Percentiles rank a stretch among this genome's conserved stretches.
Evolutionary conservation across 1,284 basidiomycete genomes (phyloP).

Genomic region (Farysia itapuensis): DNA sequence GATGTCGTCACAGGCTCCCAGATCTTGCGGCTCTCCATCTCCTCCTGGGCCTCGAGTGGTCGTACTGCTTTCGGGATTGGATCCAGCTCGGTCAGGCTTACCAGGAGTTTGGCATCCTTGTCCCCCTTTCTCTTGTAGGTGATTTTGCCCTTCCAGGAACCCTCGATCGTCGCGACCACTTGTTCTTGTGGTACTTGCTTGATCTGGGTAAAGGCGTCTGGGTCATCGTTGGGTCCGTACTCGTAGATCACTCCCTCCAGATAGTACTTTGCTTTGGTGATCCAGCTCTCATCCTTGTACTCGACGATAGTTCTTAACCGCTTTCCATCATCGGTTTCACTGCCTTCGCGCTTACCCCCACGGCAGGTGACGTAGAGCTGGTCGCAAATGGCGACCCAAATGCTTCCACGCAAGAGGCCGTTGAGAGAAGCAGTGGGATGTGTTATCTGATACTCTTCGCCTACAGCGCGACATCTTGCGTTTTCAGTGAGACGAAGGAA

Average conservation of each 20-base stretch:
- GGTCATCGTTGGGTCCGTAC: conserved; percentile 68
- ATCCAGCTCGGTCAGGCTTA: conserved; percentile 75
- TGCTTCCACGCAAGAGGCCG: conserved; percentile 82
- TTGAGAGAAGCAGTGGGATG: conserved; percentile 89
- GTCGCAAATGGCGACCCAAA: conserved; percentile 84
- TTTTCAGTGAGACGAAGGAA: conserved; percentile 62
- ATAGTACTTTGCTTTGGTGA: conserved; percentile 82
- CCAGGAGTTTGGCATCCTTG: conserved; percentile 70
- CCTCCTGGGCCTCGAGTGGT: conserved; percentile 75
- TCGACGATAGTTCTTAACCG: conserved; percentile 80
- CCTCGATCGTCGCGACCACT: conserved; percentile 80
- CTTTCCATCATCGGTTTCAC: conserved; percentile 33
- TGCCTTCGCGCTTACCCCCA: conserved; percentile 66
- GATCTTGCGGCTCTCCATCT: conserved; percentile 79
- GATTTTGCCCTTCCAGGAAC: conserved; percentile 81
- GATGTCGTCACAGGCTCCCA: conserved; percentile 76
- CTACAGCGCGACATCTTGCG: conserved; percentile 32
- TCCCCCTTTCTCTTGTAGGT: conserved; percentile 75
- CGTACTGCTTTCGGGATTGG: conserved; percentile 83
- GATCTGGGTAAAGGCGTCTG: conserved; percentile 73
- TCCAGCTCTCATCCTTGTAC: conserved; percentile 98
- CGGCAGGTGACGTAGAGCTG: conserved; percentile 78
- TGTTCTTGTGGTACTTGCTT: conserved; percentile 83
- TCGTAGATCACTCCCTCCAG: conserved; percentile 88
- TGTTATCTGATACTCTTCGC: conserved; percentile 68